Evolutionary conservation across 768 basidiomycete genomes (phyloP), one percentile per base, ranked within the genome.

Genomic region (Termitomyces sp.): DNA sequence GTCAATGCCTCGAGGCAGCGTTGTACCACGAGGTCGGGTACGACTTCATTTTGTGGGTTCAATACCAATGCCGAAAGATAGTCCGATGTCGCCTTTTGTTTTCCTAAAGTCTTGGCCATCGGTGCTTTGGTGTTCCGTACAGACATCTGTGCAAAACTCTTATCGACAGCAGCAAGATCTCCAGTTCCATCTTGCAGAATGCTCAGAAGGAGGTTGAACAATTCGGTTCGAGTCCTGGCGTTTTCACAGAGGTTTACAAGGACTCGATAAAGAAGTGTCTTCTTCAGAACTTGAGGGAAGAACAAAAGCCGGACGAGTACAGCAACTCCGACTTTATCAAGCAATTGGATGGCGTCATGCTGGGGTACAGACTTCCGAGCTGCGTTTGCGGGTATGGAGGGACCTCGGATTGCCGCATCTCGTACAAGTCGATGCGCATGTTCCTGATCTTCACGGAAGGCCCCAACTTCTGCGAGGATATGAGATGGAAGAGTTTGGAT

Each of bases 191-290:
- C 97, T 69, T 98, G 94, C 6, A 98, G 75, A 57, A 98, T 92
- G 57, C 84, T 88, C n/a, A 99, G 79, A 20, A 99, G 82, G 13
- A 98, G 81, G 65, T 95, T 97, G 78, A 99, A 91, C 22, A 98
- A 76, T 61, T 99, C 97, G 5, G 84, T 85, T 18, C 97, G 82
- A 0, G 96, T 94, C 64, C 89, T 91, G 3, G 84, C 75, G 66
- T 99, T 99, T 73, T 98, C 95, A 73, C 94, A 99, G 7, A 99
- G 78, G 66, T 98, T 96, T 59, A 93, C 87, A 33, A 99, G 84
- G 1, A 97, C 87, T 65, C 88, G 90, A 68, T 93, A 91, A 12
- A 99, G 78, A 22, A 90, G 71, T 46, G 82, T 88, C 73, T 93
- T 94, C 72, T 85, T 85, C 56, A 92, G 76, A 20, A 94, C 87